Evolutionary conservation across 345 rosid genomes (phyloP).

Genomic region (Gossypium longicalyx): DNA sequence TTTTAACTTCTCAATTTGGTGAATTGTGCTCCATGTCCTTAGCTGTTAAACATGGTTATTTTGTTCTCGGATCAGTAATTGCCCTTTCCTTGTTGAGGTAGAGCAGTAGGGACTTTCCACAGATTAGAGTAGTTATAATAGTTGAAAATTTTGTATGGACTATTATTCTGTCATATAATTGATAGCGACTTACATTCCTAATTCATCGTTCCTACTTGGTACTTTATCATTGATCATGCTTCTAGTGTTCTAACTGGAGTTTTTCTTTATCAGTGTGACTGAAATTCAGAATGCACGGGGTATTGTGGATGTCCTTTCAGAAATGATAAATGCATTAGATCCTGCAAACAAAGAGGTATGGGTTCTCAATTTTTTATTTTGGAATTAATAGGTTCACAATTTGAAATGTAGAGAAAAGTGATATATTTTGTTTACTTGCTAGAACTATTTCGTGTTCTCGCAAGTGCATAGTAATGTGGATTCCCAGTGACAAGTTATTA

Average conservation of each 20-base stretch:
- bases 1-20: constrained; percentile 8
- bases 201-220: neutral
- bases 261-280: constrained; percentile 56
- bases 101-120: neutral
- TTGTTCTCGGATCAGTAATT: neutral
- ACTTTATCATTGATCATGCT: neutral
- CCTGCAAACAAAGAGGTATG: constrained; percentile 87
- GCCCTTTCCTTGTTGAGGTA: neutral
- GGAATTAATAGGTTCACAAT: neutral
- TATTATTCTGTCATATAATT: constrained; percentile 4
- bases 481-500: neutral
- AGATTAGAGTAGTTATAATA: neutral
- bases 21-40: neutral
- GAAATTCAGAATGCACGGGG: constrained; percentile 99
- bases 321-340: constrained; percentile 92
- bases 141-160: neutral
- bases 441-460: neutral
- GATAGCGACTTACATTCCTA: constrained; percentile 2
- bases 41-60: neutral
- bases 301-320: constrained; percentile 93
- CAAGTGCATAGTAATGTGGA: neutral
- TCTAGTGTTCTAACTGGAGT: constrained; percentile 24
- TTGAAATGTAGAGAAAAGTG: neutral
- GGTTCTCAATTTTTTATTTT: neutral
- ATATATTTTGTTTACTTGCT: constrained; percentile 8